Evolutionary conservation across 345 rosid species (phyloP).

Genomic region (Eucalyptus curtisii): DNA sequence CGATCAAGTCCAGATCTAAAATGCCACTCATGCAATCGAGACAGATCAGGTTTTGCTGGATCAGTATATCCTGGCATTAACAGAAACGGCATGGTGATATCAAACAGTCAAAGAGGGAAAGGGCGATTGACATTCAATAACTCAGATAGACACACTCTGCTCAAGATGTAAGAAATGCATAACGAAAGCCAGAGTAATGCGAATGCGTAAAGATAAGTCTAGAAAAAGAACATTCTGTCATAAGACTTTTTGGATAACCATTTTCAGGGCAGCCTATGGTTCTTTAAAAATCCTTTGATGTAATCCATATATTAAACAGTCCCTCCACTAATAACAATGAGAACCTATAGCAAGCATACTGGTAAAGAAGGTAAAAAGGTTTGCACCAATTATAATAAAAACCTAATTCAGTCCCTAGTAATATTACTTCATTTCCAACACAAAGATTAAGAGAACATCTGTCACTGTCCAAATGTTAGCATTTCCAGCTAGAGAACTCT

Average conservation of each 20-base stretch:
- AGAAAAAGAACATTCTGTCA: not conserved
- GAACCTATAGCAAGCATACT: not conserved
- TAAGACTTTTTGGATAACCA: not conserved
- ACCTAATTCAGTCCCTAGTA: not conserved
- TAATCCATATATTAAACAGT: not conserved
- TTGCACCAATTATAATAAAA: not conserved
- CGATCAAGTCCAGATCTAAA: slow-evolving; percentile 99
- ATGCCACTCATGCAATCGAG: slow-evolving; percentile 85
- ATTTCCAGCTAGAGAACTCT: not conserved
- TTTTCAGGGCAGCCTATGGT: not conserved
- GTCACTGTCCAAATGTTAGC: not conserved
- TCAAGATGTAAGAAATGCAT: not conserved
- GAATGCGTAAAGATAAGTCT: not conserved
- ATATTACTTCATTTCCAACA: not conserved
- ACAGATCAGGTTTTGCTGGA: slow-evolving; percentile 87
- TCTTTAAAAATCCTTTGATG: not conserved
- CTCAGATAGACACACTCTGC: not conserved
- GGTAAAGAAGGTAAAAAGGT: not conserved
- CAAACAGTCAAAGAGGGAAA: not conserved
- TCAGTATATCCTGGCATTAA: slow-evolving; percentile 59
- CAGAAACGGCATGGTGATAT: not conserved
- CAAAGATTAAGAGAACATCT: not conserved
- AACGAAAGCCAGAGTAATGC: not conserved
- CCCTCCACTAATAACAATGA: not conserved
- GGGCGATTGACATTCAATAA: not conserved